Conservation (phyloP, 768 basidiomycete genomes). For the Rhodotorula diobovata region DNA sequence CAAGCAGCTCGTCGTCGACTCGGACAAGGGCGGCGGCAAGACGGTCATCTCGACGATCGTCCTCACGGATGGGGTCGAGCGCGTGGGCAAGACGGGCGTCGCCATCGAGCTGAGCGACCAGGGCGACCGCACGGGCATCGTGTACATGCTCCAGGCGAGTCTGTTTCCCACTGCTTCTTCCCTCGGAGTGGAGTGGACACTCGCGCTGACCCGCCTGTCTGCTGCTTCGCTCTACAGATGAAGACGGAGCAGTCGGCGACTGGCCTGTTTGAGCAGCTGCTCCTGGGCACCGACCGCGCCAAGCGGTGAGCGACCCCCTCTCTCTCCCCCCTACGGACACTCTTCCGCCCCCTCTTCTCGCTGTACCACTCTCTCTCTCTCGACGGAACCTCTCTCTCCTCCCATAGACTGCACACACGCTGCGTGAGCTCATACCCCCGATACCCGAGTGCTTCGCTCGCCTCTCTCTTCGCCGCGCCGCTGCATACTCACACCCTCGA, state of each 20-base stretch:
- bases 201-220: background rate
- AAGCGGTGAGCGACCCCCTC: background rate
- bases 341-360: too few species aligned
- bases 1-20: slow-evolving; percentile 93
- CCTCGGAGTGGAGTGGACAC: too few species aligned
- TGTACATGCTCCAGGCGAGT: slow-evolving; percentile 89
- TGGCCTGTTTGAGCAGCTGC: slow-evolving; percentile 76
- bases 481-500: too few species aligned
- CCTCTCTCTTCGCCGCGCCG: too few species aligned
- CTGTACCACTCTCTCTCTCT: background rate
- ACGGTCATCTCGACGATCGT: slow-evolving; percentile 92
- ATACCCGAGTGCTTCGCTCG: too few species aligned
- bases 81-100: slow-evolving; percentile 97
- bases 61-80: slow-evolving; percentile 89
- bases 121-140: slow-evolving; percentile 83
- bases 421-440: too few species aligned
- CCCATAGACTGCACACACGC: too few species aligned
- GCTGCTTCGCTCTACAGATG: slow-evolving; percentile 20
- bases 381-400: too few species aligned
- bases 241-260: slow-evolving; percentile 81
- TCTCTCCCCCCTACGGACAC: background rate
- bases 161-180: background rate
- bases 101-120: slow-evolving; percentile 91
- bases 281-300: slow-evolving; percentile 62
- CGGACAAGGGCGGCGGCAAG: slow-evolving; percentile 65